Evolutionary conservation across 2,329 filamentous ascomycete species (phyloP).

Genomic region (Exophiala sp.): DNA sequence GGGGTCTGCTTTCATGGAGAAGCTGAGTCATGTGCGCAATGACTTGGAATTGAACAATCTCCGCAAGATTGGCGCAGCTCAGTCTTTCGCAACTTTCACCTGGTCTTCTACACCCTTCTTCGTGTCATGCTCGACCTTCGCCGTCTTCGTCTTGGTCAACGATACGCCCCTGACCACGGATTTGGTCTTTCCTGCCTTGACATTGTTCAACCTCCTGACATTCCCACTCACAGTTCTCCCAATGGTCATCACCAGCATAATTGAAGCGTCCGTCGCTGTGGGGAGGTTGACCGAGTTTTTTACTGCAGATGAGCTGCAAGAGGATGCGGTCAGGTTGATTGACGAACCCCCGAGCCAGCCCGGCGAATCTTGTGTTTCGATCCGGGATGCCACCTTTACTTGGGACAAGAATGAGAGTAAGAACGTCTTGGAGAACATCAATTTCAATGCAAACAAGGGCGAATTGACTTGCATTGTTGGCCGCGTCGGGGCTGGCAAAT

Average conservation of each 20-base stretch:
- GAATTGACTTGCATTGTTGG: constrained; percentile 91
- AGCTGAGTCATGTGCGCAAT: constrained; percentile 91
- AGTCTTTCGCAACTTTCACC: constrained; percentile 92
- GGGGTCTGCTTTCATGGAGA: constrained; percentile 95
- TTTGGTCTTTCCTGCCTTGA: constrained; percentile 88
- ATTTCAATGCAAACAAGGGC: constrained; percentile 83
- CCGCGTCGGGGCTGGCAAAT: constrained; percentile 91
- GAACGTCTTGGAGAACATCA: constrained; percentile 70
- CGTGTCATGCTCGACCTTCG: constrained; percentile 93
- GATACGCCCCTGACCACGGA: constrained; percentile 80
- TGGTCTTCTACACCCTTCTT: constrained; percentile 97
- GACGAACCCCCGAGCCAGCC: constrained; percentile 64
- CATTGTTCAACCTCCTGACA: constrained; percentile 90
- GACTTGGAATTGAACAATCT: constrained; percentile 92
- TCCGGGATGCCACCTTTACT: constrained; percentile 82
- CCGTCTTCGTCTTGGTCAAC: constrained; percentile 82
- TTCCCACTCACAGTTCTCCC: constrained; percentile 91
- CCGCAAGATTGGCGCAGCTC: constrained; percentile 88
- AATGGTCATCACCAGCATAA: constrained; percentile 95
- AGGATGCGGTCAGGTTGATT: constrained; percentile 64
- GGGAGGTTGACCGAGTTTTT: constrained; percentile 79
- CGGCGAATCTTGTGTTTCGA: constrained; percentile 79
- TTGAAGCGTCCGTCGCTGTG: constrained; percentile 91
- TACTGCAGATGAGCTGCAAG: constrained; percentile 79
- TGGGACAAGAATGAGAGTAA: constrained; percentile 77